Base-by-base conservation (phyloP, 2,329 filamentous ascomycete genomes). In the Ustulina deusta region DNA sequence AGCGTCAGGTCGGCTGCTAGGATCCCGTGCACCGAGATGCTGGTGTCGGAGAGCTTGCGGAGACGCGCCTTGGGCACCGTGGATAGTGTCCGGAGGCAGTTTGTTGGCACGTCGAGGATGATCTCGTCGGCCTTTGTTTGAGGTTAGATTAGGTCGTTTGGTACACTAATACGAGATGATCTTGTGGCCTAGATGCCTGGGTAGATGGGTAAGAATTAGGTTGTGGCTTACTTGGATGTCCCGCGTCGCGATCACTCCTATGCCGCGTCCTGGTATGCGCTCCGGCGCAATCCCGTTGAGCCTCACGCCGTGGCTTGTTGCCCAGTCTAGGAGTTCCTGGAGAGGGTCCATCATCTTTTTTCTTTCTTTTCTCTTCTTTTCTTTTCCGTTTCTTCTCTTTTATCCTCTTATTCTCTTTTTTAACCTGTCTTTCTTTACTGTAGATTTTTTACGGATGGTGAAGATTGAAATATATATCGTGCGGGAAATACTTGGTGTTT, bases 241-340 rank as follows among this genome's bases (percentile, higher is more conserved):
- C 32, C 86, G 85, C 13, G 87, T 90, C 5, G 93, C 91, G 58
- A 94, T 85, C 64, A 97, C 89, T 54, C 94, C 94, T 61, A 96
- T 86, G 32, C 94, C 94, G 62, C 91, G 86, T 1, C 90, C 91
- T 6, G 90, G 87, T 17, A 97, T 89, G 44, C 83, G 83, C 46
- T 88, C 85, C 5, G 93, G 90, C 2, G 83, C 82, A 55, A 97
- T 88, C 32, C 89, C 90, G 73, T 90, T 84, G 71, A 93, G 86
- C 40, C 85, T 79, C 32, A 97, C 86, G 15, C 91, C 92, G 65
- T 88, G 85, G 1, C 81, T 79, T 49, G 83, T 77, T 1, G 91
- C 90, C 92, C 93, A 97, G 66, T 84, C 75, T 2, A 90, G 83
- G 67, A 97, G 91, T 9, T 82, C 80, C 29, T 86, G 80, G 60